Base-by-base conservation (phyloP, 176 grass and related monocot species). In the Thalia dealbata region DNA sequence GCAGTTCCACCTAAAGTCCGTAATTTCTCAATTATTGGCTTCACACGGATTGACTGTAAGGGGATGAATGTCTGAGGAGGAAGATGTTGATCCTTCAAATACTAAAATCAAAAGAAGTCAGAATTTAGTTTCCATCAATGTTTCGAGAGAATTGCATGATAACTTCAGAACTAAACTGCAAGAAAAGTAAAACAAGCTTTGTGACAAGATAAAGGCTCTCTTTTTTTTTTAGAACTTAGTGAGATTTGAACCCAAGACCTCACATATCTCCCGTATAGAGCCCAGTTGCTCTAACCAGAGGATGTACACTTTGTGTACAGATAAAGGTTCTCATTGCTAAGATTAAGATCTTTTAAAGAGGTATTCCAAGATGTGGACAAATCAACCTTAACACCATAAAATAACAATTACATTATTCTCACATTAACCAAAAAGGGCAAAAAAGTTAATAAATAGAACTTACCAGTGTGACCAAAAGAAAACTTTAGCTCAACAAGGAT, bases 11-110 rank as follows among this genome's bases (percentile, higher is more conserved):
- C 89, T 74, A 97, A 87, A 73, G 87, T 86, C 71, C 93, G 93
- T 44, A 97, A 76, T 69, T 86, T 97, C 75, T 97, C 93, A 60
- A 81, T 86, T 75, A 97, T 83, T 38, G 86, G 84, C 73, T 97
- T 97, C 60, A 97, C 93, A 42, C 93, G 93, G 12, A 92, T 73
- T 67, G 89, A 97, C 73, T 97, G 93, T 45, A 97, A 81, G 52
- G 93, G 93, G 64, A 97, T 92, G 86, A 97, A 97, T 79, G 93
- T 97, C 85, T 92, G 90, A 21, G 93, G 93, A 81, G 93, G 93
- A 77, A 86, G 86, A 26, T 89, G 87, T 67, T 97, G 93, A 56
- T 97, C 93, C 87, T 97, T 97, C 87, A 97, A 92, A 78, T 97
- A 97, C 93, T 97, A 81, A 68, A 80, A 66, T 64, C 82, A 52